Conservation (phyloP, 2,329 filamentous ascomycete genomes). For the Exophiala sp. region DNA sequence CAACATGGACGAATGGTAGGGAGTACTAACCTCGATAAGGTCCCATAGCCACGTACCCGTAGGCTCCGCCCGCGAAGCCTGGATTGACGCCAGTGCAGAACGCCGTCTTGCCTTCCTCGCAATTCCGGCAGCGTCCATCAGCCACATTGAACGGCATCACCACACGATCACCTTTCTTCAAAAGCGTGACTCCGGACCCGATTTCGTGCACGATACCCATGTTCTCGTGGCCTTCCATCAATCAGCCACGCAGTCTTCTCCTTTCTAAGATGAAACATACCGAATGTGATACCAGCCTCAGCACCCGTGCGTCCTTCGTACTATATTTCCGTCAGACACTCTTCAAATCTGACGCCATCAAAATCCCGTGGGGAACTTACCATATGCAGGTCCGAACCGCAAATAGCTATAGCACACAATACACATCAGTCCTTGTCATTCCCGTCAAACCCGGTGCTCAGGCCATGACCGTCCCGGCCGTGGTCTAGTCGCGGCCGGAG, state of each 20-base stretch:
- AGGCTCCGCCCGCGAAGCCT: conserved; percentile 58
- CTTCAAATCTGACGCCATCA: neutral
- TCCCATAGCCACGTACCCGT: conserved; percentile 62
- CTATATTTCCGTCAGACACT: conserved; percentile 46
- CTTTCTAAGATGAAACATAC: conserved; percentile 29
- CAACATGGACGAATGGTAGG: neutral
- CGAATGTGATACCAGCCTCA: conserved; percentile 59
- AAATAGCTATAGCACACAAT: conserved; percentile 43
- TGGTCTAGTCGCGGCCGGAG: neutral
- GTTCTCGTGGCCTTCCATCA: conserved; percentile 52
- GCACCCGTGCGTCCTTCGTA: conserved; percentile 65
- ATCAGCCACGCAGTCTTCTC: neutral
- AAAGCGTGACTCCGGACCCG: conserved; percentile 57
- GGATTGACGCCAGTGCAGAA: conserved; percentile 64
- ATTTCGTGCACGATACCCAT: conserved; percentile 58
- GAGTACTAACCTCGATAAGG: conserved; percentile 37
- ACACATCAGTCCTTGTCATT: neutral
- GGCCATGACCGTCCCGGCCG: conserved; percentile 5
- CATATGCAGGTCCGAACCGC: conserved; percentile 51
- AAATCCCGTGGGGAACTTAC: conserved; percentile 5
- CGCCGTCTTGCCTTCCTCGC: conserved; percentile 61
- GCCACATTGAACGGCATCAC: conserved; percentile 66
- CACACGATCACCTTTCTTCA: conserved; percentile 62
- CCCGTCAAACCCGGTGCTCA: neutral
- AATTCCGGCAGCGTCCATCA: conserved; percentile 61